Evolutionary conservation across 1,284 basidiomycete species (phyloP), one percentile per base, ranked within the genome.

Genomic region (Cutaneotrichosporon mucoides): DNA sequence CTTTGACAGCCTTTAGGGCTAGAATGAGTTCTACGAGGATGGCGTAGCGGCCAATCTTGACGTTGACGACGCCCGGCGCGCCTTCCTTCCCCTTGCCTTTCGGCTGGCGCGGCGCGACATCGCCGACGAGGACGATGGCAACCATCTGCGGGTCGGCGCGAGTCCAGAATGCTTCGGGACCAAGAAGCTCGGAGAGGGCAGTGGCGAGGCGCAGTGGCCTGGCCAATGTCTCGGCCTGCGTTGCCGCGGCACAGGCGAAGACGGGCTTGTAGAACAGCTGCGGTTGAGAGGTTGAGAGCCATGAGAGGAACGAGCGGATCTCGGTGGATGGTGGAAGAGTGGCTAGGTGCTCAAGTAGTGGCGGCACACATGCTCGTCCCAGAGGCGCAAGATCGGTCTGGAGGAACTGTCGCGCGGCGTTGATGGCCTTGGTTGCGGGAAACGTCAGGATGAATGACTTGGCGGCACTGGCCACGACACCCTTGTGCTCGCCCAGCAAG

Each of bases 221-320:
- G 5, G 83, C 75, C 2, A 89, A 80, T 0, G 82, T 81, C 12
- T 83, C 68, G 42, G 85, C 83, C 61, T 84, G 85, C 24, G 81
- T 80, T 0, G 87, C 84, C 0, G 84, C 84, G 0, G 88, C 85
- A 52, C 86, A 86, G 0, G 82, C 76, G 72, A 90, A 89, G 33
- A 92, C 78, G 1, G 87, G 85, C 69, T 87, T 88, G 80, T 85
- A 89, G 73, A 90, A 86, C 0, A 86, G 65, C 60, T 84, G 85
- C 1, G 88, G 86, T 66, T 85, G 64, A 1, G 53, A 7, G 8
- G 46, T 57, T 0, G 65, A 51, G 4, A 73, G 67, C 62, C 62
- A 71, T 5, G 34, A 35, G 16, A 73, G 60, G 55, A 75, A 70
- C 4, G 62, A 53, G n/a, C 57, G 57, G 37, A 62, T 47, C 2